A percentile compares a stretch with the other conserved stretches of the same genome.
phyloP scores from a whole-genome alignment of 139 green algal genomes.

The Zygnema circumcarinatum region DNA sequence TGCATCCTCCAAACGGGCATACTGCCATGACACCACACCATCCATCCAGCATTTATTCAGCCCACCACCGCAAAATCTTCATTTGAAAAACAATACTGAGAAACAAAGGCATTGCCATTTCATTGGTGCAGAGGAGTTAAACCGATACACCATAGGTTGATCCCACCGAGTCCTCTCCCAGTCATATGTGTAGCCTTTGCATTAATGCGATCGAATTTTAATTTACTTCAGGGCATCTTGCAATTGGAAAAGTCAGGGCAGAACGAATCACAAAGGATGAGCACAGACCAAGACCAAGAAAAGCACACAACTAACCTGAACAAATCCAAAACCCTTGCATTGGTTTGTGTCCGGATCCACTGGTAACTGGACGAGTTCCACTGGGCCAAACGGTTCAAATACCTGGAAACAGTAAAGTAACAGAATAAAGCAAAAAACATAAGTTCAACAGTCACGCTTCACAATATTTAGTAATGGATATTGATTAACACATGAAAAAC shows the following conservation, averaged over 20 bases:
- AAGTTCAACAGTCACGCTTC: not conserved
- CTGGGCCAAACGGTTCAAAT: constrained; percentile 84
- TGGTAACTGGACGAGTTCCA: constrained; percentile 77
- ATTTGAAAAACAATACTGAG: not conserved
- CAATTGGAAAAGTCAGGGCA: too few relatives aligned
- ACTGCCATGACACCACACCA: constrained; percentile 35
- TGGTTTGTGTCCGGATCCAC: constrained; percentile 67
- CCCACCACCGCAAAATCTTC: not conserved
- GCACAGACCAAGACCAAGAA: too few relatives aligned
- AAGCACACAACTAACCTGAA: constrained; percentile 68
- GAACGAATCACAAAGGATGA: too few relatives aligned
- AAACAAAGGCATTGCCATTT: not conserved
- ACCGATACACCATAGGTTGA: too few relatives aligned
- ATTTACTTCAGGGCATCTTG: too few relatives aligned
- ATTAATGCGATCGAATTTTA: too few relatives aligned
- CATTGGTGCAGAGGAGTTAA: not conserved
- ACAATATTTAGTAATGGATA: not conserved
- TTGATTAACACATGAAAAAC: constrained; percentile 1
- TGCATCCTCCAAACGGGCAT: constrained; percentile 56
- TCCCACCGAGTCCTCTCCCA: too few relatives aligned
- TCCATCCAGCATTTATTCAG: not conserved
- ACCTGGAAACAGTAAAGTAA: too few relatives aligned
- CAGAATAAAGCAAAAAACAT: constrained; percentile 24
- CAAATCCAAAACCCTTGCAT: constrained; percentile 73
- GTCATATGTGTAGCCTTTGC: too few relatives aligned